These are phyloP conservation scores for Mycena citricolor DNA, from an alignment of 1,284 basidiomycete genomes.

Conservation along the genomic window DNA sequence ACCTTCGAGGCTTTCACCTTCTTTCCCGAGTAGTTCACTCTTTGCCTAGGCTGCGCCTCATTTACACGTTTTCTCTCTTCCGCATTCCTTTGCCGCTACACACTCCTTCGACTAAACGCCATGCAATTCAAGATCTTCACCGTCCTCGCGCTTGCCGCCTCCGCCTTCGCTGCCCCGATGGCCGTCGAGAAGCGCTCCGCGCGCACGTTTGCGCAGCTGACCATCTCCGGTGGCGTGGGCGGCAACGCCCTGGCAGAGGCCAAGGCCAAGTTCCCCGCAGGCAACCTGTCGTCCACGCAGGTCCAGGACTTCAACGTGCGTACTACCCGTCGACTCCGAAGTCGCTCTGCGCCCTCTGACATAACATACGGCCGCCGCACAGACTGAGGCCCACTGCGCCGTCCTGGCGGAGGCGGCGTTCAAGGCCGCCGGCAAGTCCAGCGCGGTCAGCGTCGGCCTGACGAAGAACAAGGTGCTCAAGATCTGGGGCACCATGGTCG, in stretches of 20 bases:
- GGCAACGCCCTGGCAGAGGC: conserved; percentile 17
- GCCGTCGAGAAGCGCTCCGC: conserved; percentile 11
- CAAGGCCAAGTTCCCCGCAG: conserved; percentile 16
- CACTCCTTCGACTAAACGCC: background rate
- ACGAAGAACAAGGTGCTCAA: conserved; percentile 18
- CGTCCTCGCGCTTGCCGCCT: background rate
- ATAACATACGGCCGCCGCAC: too few relatives aligned
- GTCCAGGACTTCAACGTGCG: conserved; percentile 12
- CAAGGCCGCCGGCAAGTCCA: conserved; percentile 12
- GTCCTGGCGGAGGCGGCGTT: conserved; percentile 11
- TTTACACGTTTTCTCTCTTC: too few relatives aligned
- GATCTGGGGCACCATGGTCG: conserved; percentile 16
- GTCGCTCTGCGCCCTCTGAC: too few relatives aligned
- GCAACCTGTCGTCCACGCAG: conserved; percentile 4
- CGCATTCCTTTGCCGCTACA: conserved; percentile 5
- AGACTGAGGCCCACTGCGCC: conserved; percentile 16
- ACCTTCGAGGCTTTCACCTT: too few relatives aligned
- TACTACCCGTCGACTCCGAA: background rate
- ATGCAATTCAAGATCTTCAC: conserved; percentile 13
- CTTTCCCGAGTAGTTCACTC: too few relatives aligned
- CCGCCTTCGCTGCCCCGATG: conserved; percentile 5
- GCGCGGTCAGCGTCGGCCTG: too few relatives aligned
- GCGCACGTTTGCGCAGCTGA: conserved; percentile 10
- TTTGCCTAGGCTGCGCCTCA: conserved; percentile 18
- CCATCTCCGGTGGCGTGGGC: conserved; percentile 12